A percentile compares a stretch with the other conserved stretches of the same genome.
Evolutionary conservation across 2,329 filamentous ascomycete species (phyloP).

Genomic region (Penicillium rolfsii): DNA sequence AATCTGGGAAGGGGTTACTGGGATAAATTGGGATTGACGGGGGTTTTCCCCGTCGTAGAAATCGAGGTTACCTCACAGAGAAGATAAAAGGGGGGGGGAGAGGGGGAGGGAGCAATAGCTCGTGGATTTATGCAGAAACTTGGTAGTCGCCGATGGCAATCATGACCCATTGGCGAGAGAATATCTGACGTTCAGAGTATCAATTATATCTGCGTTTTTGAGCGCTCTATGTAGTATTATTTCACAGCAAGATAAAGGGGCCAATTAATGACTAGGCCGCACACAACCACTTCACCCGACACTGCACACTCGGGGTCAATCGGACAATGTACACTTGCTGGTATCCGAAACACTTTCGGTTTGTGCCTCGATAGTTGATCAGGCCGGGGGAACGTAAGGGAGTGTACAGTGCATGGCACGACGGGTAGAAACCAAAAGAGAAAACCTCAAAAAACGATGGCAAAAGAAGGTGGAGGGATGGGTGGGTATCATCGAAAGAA

Average conservation of each 20-base stretch:
- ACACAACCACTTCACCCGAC: background rate
- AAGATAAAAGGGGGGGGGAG: background rate
- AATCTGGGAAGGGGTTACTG: constrained; percentile 22
- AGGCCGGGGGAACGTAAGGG: background rate
- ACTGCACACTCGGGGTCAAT: background rate
- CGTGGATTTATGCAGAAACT: background rate
- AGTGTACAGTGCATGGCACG: background rate
- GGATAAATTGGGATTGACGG: constrained; percentile 8
- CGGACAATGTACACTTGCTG: background rate
- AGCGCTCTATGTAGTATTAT: background rate
- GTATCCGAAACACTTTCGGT: background rate
- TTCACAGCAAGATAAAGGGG: background rate
- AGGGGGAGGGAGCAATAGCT: background rate
- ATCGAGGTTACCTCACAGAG: background rate
- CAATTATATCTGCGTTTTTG: background rate
- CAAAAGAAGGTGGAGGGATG: constrained; percentile 10
- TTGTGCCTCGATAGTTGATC: background rate
- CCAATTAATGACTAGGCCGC: background rate
- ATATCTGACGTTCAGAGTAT: background rate
- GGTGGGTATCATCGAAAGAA: constrained; percentile 11
- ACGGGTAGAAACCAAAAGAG: background rate
- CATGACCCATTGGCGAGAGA: background rate
- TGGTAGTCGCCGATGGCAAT: background rate
- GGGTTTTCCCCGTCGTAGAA: background rate
- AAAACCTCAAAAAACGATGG: background rate